Conservation (phyloP, 129 eudicot genomes). For the Lactuca sativa region DNA sequence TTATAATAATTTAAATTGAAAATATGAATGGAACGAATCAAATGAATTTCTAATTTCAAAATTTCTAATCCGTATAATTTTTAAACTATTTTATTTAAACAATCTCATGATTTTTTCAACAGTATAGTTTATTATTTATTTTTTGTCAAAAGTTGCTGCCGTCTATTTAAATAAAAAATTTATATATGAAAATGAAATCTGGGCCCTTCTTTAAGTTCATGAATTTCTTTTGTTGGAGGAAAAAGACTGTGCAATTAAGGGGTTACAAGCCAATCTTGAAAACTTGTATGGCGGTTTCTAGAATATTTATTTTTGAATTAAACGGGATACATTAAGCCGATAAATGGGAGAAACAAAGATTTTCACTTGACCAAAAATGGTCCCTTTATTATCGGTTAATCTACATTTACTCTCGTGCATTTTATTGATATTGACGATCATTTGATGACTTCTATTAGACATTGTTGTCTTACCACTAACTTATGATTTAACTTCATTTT, state of each 20-base stretch:
- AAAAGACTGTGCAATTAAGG: not conserved
- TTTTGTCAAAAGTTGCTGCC: conserved; percentile 21
- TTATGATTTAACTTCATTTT: not conserved
- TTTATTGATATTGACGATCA: not conserved
- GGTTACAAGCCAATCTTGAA: conserved; percentile 26
- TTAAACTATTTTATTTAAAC: too few species aligned
- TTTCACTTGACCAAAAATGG: not conserved
- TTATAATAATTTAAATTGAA: too few species aligned
- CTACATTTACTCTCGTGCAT: not conserved
- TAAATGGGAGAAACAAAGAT: not conserved
- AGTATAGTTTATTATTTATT: not conserved
- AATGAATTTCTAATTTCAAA: too few species aligned
- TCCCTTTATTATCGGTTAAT: conserved; percentile 1
- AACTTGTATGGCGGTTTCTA: conserved; percentile 9
- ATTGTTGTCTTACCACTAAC: not conserved
- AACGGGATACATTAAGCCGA: not conserved
- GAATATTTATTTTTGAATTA: not conserved
- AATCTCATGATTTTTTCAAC: not conserved
- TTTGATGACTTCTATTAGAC: not conserved
- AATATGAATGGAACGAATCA: too few species aligned
- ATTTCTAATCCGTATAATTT: too few species aligned
- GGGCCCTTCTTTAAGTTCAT: conserved; percentile 21
- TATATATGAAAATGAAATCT: not conserved
- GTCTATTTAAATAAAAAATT: not conserved
- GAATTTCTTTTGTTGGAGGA: conserved; percentile 4